Evolutionary conservation across 352 stramenopile genomes (phyloP), one percentile per base, ranked within the genome.

Genomic region (Pilasporangium apinafurcum): DNA sequence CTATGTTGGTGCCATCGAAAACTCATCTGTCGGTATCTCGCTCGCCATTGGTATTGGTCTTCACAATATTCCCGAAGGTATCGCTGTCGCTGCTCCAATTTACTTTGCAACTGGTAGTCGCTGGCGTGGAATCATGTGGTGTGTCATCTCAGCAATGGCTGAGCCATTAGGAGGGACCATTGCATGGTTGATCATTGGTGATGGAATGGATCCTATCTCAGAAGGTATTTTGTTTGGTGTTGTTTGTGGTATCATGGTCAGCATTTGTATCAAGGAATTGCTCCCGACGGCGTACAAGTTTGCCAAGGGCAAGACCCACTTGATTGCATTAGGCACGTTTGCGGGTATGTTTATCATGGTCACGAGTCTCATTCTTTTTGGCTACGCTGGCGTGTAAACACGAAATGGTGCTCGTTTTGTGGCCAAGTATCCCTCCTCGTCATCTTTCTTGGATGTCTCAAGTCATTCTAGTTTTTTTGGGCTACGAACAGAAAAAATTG

Each of bases 51-150:
- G 85, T 14, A 97, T 98, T 53, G 92, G 70, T 0, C 83, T 98
- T 25, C 93, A 98, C 67, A 98, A 98, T 54, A 96, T 99, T 43
- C 94, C 95, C 2, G 96, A 99, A 46, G 96, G 96, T 0, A 66
- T 98, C 25, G 96, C 90, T 37, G 86, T 98, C 12, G 88, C 94
- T 12, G 79, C 98, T 9, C 95, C 96, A 2, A 95, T 99, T 22
- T 99, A 98, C 62, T 98, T 98, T 47, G 92, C 94, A 2, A 98
- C 95, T 5, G 92, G 92, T 6, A 96, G 85, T 44, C 78, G 92
- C n/a, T 86, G 76, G 57, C 95, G 95, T 32, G 95, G 88, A 3
- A 98, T 99, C 59, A 74, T 93, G 54, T 98, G 91, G 91, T 95
- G 87, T 20, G 71, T 62, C 13, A 67, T 93, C 37, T 95, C 69